Evolutionary conservation across 108 stramenopile genomes (phyloP), one percentile per base, ranked within the genome.

Genomic region (Epithemia pelagica): DNA sequence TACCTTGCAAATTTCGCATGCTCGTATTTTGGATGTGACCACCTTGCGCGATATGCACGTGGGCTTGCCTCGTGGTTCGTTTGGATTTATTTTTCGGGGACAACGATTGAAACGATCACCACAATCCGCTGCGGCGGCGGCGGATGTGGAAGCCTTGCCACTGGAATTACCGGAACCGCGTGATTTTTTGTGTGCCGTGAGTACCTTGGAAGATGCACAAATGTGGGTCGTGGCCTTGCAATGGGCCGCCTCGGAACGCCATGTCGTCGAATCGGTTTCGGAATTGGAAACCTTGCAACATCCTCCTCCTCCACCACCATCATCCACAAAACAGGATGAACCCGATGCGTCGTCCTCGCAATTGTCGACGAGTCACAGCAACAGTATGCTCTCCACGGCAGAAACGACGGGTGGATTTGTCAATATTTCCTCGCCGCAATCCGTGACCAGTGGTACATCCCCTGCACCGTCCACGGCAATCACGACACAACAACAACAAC

Each of bases 181-280:
- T 57, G 91, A 93, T 61, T 90, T 86, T 70, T 77, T 90, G 52
- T 93, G 91, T 82, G 81, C 84, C 8, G 92, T 94, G n/a, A 66
- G 72, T 24, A 86, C 86, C 15, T 63, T 83, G 24, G 84, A 81
- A 71, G 92, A 89, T 64, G 88, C 88, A 25, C 85, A 89, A 54
- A 77, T 73, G 21, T 94, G 92, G 92, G 88, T 94, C 22, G 82
- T 84, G 19, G 92, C 87, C 32, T 68, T 94, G 66, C 78, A 84
- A 57, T 93, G 91, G 91, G 87, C 91, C 2, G 78, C 84, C n/a
- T 52, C 65, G 56, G 25, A 58, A 58, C 56, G 26, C 37, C 53
- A 69, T 74, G 21, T 74, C 72, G 26, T 59, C 51, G 26, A 64
- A 67, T 28, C 69, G 20, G 22, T 52, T 61, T 30, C n/a, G 21